Evolutionary conservation across 257 asterid species (phyloP).

Genomic region (Penstemon eatonii): DNA sequence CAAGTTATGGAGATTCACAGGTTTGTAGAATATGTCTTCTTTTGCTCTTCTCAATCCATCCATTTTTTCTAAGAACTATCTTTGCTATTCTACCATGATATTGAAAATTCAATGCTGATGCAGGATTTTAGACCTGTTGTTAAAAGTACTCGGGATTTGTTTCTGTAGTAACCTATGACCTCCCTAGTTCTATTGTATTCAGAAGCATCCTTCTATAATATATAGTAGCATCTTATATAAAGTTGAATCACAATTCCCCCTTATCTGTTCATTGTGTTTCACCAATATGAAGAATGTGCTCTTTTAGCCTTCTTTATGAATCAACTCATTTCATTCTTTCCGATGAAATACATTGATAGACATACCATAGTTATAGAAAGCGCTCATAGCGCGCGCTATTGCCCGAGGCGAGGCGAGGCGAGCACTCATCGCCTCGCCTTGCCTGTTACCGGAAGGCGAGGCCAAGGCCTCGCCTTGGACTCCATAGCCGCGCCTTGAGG

Average conservation of each 20-base stretch:
- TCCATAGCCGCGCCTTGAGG: too few species aligned
- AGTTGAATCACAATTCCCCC: background rate
- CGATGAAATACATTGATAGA: background rate
- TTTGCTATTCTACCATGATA: constrained; percentile 7
- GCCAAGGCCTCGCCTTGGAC: too few species aligned
- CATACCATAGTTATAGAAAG: too few species aligned
- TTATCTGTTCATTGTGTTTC: background rate
- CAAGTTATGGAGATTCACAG: constrained; percentile 97
- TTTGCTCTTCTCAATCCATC: constrained; percentile 5
- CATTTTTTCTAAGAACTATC: background rate
- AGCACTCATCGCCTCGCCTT: too few species aligned
- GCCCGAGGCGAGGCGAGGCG: too few species aligned
- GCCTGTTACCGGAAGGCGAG: too few species aligned
- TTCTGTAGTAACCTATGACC: background rate
- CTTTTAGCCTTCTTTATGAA: background rate
- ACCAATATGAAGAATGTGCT: background rate
- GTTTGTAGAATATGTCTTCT: constrained; percentile 32
- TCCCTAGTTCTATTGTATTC: background rate
- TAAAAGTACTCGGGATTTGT: constrained; percentile 2
- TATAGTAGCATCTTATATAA: background rate
- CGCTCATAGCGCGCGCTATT: too few species aligned
- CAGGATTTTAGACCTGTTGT: background rate
- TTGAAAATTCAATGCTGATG: constrained; percentile 5
- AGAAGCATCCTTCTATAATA: background rate
- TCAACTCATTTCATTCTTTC: background rate